A percentile compares a stretch with the other conserved stretches of the same genome.
These are phyloP conservation scores for Ophiostoma sp. DNA, from an alignment of 2,329 filamentous ascomycete species.

Conservation along the genomic window DNA sequence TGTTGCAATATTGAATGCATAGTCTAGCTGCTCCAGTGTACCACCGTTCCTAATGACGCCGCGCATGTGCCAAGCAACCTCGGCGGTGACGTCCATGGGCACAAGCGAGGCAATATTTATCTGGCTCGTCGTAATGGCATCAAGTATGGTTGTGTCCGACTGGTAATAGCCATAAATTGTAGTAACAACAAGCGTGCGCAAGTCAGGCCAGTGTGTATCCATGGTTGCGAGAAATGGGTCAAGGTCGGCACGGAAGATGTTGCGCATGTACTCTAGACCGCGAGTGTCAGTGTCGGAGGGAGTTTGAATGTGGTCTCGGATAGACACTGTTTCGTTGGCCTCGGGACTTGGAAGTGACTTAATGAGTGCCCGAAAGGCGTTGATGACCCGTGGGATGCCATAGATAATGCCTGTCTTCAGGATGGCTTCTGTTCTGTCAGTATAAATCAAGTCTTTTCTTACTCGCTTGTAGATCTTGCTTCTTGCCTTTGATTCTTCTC, in stretches of 20 bases:
- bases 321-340: not conserved
- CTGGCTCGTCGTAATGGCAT: not conserved
- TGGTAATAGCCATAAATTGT: not conserved
- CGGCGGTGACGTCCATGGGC: not conserved
- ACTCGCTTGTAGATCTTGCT: not conserved
- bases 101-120: not conserved
- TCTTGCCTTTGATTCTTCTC: not conserved
- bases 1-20: not conserved
- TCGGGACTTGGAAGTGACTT: not conserved
- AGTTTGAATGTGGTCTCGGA: not conserved
- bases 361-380: not conserved
- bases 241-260: not conserved
- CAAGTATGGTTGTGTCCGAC: not conserved
- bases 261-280: not conserved
- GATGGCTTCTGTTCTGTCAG: not conserved
- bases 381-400: not conserved
- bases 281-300: not conserved
- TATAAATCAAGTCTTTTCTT: not conserved
- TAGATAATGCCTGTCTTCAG: not conserved
- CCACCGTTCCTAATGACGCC: not conserved
- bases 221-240: not conserved
- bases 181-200: not conserved
- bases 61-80: not conserved
- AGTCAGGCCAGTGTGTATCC: not conserved
- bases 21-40: not conserved